Base-by-base conservation (phyloP, 2,329 filamentous ascomycete genomes). In the Trichoderma sp. region DNA sequence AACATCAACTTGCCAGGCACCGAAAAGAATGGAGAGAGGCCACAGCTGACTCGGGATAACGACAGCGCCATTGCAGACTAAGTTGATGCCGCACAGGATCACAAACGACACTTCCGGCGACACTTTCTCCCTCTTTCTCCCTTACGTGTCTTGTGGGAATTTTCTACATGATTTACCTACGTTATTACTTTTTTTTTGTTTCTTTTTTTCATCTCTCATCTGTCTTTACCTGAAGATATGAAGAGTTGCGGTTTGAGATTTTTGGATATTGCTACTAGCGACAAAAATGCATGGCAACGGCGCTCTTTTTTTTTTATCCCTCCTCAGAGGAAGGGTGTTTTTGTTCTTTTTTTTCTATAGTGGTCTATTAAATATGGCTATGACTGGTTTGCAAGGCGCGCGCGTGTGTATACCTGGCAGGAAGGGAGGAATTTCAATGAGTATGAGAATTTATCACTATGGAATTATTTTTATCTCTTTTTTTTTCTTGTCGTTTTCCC, bases 21-120 rank as follows among this genome's bases (percentile, higher is more conserved):
- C 65, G 73, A 75, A 63, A 75, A 77, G 71, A 73, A 72, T 7
- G 70, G 70, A 35, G 74, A 75, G 65, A 59, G 37, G 33, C 37
- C 29, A 19, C 58, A 33, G n/a, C 68, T 49, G 33, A 69, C 66
- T 37, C 68, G 33, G 14, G 74, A 61, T 1, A 77, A 84, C 59
- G 83, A 84, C 70, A 81, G 79, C 57, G 83, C 82, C 27, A 78
- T 84, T 70, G 76, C 75, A 10, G 83, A 85, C 70, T 82, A 72
- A 76, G 52, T 19, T 19, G 31, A 47, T 21, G 3, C 24, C n/a
- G 47, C 16, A 59, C 10, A 16, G 37, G 1, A n/a, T 2, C 53
- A 31, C 59, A 37, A 49, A 19, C 2, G 55, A 31, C 7, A 37
- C 33, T 10, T 27, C 27, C 11, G 27, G 31, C 49, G 52, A 31